Evolutionary conservation across 495 filamentous ascomycete genomes (phyloP).

Genomic region (Lepraria neglecta): DNA sequence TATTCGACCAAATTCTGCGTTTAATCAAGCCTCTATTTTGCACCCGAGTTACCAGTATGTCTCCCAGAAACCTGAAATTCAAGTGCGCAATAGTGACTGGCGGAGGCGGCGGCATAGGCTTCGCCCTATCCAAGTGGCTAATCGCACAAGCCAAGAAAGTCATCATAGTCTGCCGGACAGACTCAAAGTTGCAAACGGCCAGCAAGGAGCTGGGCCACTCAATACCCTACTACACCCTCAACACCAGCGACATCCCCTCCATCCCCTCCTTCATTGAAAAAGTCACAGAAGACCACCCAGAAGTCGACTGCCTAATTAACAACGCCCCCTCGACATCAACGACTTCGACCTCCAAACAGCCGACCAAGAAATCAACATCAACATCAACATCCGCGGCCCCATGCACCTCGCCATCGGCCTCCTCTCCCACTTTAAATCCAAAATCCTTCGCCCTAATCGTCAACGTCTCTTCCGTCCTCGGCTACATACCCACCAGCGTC

Average conservation of each 20-base stretch:
- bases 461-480: conserved; percentile 44
- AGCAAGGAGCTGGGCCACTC: conserved; percentile 32
- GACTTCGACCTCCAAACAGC: conserved; percentile 36
- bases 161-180: conserved; percentile 43
- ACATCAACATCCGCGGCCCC: conserved; percentile 45
- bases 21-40: no score
- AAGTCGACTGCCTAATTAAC: conserved; percentile 45
- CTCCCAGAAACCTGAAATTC: conserved; percentile 26
- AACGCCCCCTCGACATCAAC: conserved; percentile 30
- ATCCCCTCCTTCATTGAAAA: conserved; percentile 38
- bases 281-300: conserved; percentile 37
- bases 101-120: conserved; percentile 44
- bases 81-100: conserved; percentile 42
- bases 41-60: conserved; percentile 1
- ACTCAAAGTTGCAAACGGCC: conserved; percentile 36
- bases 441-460: conserved; percentile 35
- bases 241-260: conserved; percentile 34
- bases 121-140: conserved; percentile 39
- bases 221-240: conserved; percentile 29
- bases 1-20: no score
- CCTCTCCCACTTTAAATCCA: conserved; percentile 38
- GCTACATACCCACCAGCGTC: conserved; percentile 37
- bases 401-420: conserved; percentile 43
- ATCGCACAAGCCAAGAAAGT: conserved; percentile 40
- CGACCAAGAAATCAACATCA: conserved; percentile 44